These are phyloP conservation scores for Lactifluus volemus DNA, from an alignment of 768 basidiomycete genomes.

Conservation along the genomic window DNA sequence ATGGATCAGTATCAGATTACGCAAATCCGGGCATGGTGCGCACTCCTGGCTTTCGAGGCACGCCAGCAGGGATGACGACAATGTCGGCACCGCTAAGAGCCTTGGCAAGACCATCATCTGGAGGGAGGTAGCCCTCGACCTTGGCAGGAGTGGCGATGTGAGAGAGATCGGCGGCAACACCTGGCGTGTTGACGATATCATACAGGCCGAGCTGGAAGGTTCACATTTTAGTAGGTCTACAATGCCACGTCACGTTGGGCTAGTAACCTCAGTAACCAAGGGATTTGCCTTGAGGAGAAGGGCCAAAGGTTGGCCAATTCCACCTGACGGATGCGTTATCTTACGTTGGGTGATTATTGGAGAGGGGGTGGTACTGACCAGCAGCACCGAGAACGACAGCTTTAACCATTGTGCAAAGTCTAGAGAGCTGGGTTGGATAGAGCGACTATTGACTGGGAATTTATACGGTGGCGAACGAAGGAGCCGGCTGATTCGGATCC, in stretches of 20 bases:
- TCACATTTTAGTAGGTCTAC: background rate
- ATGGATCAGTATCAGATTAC: background rate
- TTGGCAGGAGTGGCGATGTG: conserved; percentile 88
- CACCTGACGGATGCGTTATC: conserved; percentile 42
- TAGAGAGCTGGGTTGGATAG: background rate
- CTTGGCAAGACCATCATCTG: conserved; percentile 76
- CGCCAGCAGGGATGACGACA: conserved; percentile 93
- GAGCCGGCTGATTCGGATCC: too few relatives aligned
- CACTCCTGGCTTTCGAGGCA: conserved; percentile 83
- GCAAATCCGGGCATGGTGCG: background rate
- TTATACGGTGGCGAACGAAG: background rate
- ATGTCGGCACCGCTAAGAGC: conserved; percentile 78
- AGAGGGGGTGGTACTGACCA: conserved; percentile 38
- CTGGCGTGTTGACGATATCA: conserved; percentile 97
- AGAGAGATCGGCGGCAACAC: conserved; percentile 90
- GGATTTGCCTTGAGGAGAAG: conserved; percentile 86
- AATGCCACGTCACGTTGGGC: background rate
- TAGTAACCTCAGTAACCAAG: conserved; percentile 60
- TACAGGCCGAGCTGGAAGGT: conserved; percentile 64
- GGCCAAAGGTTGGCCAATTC: conserved; percentile 94
- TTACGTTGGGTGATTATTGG: background rate
- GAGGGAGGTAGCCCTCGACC: conserved; percentile 71
- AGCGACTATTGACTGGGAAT: background rate
- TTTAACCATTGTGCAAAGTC: conserved; percentile 44
- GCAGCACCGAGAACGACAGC: conserved; percentile 96